Conservation (phyloP, 306 rosid species). For the Glycine soja region DNA sequence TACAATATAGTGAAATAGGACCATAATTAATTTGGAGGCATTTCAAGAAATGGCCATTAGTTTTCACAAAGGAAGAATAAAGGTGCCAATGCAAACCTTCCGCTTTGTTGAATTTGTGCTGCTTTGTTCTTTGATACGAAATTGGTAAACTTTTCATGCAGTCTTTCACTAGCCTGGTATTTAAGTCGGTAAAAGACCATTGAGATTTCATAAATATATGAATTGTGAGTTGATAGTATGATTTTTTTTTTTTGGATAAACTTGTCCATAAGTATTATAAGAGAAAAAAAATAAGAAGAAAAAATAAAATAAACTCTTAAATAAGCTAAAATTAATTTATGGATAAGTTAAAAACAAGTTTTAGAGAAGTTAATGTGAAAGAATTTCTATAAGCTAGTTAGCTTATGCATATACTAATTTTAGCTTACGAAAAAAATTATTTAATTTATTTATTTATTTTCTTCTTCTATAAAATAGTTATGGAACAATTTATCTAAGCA, state of each 20-base stretch:
- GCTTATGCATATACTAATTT: not conserved
- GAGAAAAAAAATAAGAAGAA: no score
- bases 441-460: not conserved
- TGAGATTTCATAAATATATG: slow-evolving; percentile 34
- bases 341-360: not conserved
- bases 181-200: slow-evolving; percentile 45
- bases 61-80: slow-evolving; percentile 39
- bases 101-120: slow-evolving; percentile 86
- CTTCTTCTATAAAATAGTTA: not conserved
- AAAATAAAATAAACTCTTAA: not conserved
- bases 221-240: slow-evolving; percentile 20
- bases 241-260: not conserved
- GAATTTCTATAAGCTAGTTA: no score
- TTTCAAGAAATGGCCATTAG: slow-evolving; percentile 44
- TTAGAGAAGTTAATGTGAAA: not conserved
- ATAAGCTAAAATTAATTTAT: not conserved
- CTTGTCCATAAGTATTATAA: not conserved
- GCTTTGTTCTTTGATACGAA: slow-evolving; percentile 88
- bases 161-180: slow-evolving; percentile 90
- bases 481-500: not conserved
- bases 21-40: slow-evolving; percentile 1
- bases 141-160: slow-evolving; percentile 80
- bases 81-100: slow-evolving; percentile 66
- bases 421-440: not conserved
- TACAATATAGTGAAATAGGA: slow-evolving; percentile 20